phyloP scores from a whole-genome alignment of 768 basidiomycete genomes.

The Clavaria fumosa region DNA sequence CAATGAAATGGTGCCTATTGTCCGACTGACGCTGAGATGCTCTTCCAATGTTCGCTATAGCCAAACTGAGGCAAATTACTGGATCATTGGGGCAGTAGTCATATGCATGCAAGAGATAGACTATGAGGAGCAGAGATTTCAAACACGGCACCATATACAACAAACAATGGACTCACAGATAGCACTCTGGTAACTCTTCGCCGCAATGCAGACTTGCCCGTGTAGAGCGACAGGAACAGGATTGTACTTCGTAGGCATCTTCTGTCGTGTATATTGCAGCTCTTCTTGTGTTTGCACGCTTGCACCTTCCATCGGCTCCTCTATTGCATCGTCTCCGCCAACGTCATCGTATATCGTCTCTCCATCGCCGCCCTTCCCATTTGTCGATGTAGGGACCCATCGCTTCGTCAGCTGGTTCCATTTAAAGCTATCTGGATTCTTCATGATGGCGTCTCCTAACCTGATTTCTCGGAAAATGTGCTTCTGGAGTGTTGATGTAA shows the following conservation, averaged over 20 bases:
- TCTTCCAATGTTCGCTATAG: slow-evolving; percentile 74
- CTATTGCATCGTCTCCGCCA: slow-evolving; percentile 13
- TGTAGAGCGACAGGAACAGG: slow-evolving; percentile 60
- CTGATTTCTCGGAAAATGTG: slow-evolving; percentile 70
- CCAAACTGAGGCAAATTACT: slow-evolving; percentile 68
- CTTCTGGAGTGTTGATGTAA: slow-evolving; percentile 67
- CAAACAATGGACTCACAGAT: slow-evolving; percentile 43
- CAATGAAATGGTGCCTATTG: slow-evolving; percentile 80
- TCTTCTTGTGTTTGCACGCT: slow-evolving; percentile 1
- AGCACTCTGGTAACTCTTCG: slow-evolving; percentile 81
- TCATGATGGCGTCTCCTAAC: slow-evolving; percentile 47
- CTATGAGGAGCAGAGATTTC: slow-evolving; percentile 24
- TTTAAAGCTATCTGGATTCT: slow-evolving; percentile 40
- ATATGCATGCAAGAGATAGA: slow-evolving; percentile 80
- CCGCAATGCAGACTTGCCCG: slow-evolving; percentile 70
- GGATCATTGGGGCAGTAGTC: slow-evolving; percentile 77
- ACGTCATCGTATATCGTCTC: slow-evolving; percentile 25
- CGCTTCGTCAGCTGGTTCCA: slow-evolving; percentile 50
- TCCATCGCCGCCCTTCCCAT: slow-evolving; percentile 25
- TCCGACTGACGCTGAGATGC: slow-evolving; percentile 91
- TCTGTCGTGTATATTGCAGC: slow-evolving; percentile 12
- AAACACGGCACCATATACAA: background rate
- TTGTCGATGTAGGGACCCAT: slow-evolving; percentile 28
- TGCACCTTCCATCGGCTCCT: slow-evolving; percentile 9
- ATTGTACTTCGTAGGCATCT: slow-evolving; percentile 53